These are phyloP conservation scores for Parmales sp. DNA, from an alignment of 108 stramenopile species.

Conservation along the genomic window DNA sequence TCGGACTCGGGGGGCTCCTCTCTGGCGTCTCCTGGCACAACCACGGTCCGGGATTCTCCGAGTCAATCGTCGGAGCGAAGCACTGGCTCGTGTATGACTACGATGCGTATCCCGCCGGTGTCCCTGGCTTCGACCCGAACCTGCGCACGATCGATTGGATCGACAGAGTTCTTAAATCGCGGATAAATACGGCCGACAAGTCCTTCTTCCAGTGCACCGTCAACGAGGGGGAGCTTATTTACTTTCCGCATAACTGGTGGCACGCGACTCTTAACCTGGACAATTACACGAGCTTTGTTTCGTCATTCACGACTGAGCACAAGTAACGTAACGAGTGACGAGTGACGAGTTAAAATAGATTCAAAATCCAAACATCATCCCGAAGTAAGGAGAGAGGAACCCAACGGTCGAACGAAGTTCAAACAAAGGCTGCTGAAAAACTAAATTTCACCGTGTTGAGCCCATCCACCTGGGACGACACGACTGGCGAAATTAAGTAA, in stretches of 20 bases:
- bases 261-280: conserved; percentile 84
- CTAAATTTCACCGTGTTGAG: too few relatives aligned
- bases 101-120: conserved; percentile 37
- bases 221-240: conserved; percentile 66
- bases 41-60: conserved; percentile 60
- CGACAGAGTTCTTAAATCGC: too few relatives aligned
- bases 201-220: conserved; percentile 63
- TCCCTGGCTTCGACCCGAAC: too few relatives aligned
- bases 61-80: conserved; percentile 54
- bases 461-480: too few relatives aligned
- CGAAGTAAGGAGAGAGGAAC: too few relatives aligned
- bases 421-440: too few relatives aligned
- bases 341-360: too few relatives aligned
- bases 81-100: conserved; percentile 63
- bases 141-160: too few relatives aligned
- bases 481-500: too few relatives aligned
- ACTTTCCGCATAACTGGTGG: conserved; percentile 69
- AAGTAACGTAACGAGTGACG: too few relatives aligned
- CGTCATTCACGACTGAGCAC: conserved; percentile 70
- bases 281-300: conserved; percentile 76
- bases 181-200: conserved; percentile 14
- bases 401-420: too few relatives aligned
- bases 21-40: conserved; percentile 77
- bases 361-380: too few relatives aligned
- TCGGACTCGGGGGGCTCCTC: conserved; percentile 68